Evolutionary conservation across 306 rosid species (phyloP).

Genomic region (Gastrolobium villosum): DNA sequence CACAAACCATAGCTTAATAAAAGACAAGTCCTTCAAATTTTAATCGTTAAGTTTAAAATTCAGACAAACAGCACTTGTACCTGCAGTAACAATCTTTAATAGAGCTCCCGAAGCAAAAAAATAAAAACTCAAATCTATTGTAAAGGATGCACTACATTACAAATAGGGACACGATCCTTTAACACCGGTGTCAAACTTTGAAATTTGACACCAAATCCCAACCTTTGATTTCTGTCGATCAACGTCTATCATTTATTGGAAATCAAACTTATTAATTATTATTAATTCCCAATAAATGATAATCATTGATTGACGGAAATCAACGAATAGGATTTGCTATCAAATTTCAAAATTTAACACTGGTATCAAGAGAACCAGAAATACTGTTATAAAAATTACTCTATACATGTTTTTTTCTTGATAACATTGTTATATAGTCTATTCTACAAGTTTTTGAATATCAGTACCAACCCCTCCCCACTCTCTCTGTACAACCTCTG

Average conservation of each 20-base stretch:
- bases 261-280: too few species aligned
- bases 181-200: too few species aligned
- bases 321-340: too few species aligned
- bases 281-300: too few species aligned
- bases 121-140: background rate
- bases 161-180: background rate
- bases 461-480: background rate
- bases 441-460: conserved; percentile 41
- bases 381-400: background rate
- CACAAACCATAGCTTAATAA: background rate
- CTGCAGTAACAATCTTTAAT: conserved; percentile 9
- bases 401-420: background rate
- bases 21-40: background rate
- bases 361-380: background rate
- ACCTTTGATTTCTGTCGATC: too few species aligned
- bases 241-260: too few species aligned
- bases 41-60: background rate
- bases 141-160: background rate
- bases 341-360: too few species aligned
- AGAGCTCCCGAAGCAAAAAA: conserved; percentile 4
- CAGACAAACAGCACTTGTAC: background rate
- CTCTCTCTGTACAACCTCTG: conserved; percentile 42
- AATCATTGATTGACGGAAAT: too few species aligned
- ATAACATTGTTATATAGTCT: conserved; percentile 18
- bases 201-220: too few species aligned